A percentile compares a stretch with the other conserved stretches of the same genome.
These are phyloP conservation scores for Diaporthe sp. DNA, from an alignment of 2,329 filamentous ascomycete genomes.

Conservation along the genomic window DNA sequence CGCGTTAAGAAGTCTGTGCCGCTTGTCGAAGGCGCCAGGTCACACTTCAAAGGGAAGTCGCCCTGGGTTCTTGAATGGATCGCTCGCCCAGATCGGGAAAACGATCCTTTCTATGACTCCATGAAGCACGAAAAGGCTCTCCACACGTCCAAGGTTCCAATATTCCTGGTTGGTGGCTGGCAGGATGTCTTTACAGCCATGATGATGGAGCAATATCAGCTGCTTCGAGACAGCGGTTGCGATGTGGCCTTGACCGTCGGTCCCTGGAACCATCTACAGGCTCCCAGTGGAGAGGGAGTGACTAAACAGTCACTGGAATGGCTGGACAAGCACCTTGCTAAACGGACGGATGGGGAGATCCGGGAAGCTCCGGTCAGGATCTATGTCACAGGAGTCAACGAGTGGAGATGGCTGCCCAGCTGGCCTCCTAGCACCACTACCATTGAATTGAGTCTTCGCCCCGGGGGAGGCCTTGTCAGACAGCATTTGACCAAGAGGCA, in stretches of 20 bases:
- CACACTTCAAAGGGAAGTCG: constrained; percentile 15
- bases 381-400: constrained; percentile 32
- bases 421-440: constrained; percentile 40
- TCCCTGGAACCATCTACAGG: constrained; percentile 35
- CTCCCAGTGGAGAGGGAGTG: background rate
- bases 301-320: constrained; percentile 30
- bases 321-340: constrained; percentile 38
- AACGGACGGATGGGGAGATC: background rate
- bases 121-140: constrained; percentile 33
- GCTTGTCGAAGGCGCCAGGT: constrained; percentile 28
- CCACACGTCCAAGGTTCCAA: constrained; percentile 4
- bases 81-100: background rate
- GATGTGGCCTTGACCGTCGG: constrained; percentile 37
- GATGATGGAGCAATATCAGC: constrained; percentile 18
- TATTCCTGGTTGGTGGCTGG: constrained; percentile 37
- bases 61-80: constrained; percentile 36
- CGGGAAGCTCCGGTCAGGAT: constrained; percentile 32
- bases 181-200: constrained; percentile 31
- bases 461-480: constrained; percentile 19
- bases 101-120: constrained; percentile 26
- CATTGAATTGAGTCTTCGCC: constrained; percentile 31
- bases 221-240: constrained; percentile 21
- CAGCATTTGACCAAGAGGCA: background rate
- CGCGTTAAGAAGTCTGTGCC: constrained; percentile 33
- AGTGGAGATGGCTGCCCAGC: constrained; percentile 37